phyloP scores from a whole-genome alignment of 2,329 filamentous ascomycete species.

The Exutisphaerella laricina region DNA sequence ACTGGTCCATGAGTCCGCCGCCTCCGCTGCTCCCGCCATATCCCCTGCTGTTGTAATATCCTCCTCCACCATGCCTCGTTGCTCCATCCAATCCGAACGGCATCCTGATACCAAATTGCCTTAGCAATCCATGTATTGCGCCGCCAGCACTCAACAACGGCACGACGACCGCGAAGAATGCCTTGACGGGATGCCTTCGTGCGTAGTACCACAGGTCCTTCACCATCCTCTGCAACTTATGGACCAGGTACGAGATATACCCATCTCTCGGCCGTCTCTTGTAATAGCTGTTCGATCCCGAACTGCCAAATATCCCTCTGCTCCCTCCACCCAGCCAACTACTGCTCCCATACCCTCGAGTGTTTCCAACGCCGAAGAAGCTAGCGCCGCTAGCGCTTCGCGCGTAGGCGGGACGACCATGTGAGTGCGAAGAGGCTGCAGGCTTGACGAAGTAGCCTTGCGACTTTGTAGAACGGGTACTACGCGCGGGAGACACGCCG shows the following conservation, averaged over 20 bases:
- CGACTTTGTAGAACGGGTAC: conserved; percentile 8
- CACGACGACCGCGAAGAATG: conserved; percentile 83
- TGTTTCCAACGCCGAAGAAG: conserved; percentile 20
- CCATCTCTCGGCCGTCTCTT: conserved; percentile 70
- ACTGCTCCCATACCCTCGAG: conserved; percentile 2
- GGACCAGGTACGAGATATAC: conserved; percentile 68
- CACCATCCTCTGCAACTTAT: conserved; percentile 71
- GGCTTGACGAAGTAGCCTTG: conserved; percentile 27
- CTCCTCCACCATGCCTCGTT: conserved; percentile 29
- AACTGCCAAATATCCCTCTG: conserved; percentile 26
- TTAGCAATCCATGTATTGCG: conserved; percentile 69
- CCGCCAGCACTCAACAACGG: conserved; percentile 75
- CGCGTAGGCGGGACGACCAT: conserved; percentile 10
- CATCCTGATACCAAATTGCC: conserved; percentile 71
- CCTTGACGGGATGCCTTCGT: conserved; percentile 76
- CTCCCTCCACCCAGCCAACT: conserved; percentile 11
- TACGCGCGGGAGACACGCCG: conserved; percentile 22
- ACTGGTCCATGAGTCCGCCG: conserved; percentile 37
- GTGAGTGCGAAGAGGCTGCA: conserved; percentile 8
- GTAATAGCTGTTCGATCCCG: conserved; percentile 64
- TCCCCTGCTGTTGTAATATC: conserved; percentile 44
- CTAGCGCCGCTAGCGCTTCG: conserved; percentile 16
- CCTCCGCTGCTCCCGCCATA: conserved; percentile 35
- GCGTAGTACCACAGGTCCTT: conserved; percentile 77
- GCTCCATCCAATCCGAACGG: conserved; percentile 49